phyloP scores from a whole-genome alignment of 164 flowering plant genomes.

The Aristolochia contorta region DNA sequence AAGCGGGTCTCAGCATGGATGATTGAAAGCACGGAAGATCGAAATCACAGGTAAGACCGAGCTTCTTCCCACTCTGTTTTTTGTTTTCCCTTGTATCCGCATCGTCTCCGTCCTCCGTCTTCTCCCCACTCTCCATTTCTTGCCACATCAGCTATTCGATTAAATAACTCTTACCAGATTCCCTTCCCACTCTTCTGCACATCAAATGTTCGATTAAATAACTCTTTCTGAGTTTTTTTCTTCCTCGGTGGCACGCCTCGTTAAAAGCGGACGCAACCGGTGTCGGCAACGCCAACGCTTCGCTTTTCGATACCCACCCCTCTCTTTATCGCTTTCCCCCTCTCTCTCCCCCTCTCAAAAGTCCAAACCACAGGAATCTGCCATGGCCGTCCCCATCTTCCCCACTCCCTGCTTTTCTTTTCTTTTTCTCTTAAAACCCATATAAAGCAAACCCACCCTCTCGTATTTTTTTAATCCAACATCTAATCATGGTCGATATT shows the following conservation, averaged over 20 bases:
- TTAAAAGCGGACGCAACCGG: conserved; percentile 1
- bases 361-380: not conserved
- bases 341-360: no score
- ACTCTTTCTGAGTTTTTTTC: not conserved
- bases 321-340: no score
- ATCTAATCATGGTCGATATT: conserved; percentile 8
- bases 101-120: no score
- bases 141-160: no score
- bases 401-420: not conserved
- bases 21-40: not conserved
- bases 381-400: not conserved
- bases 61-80: not conserved
- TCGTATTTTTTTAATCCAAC: not conserved
- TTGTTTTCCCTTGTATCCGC: not conserved
- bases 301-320: not conserved
- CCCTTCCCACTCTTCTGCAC: no score
- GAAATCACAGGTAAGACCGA: not conserved
- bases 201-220: no score
- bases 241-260: not conserved
- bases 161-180: no score
- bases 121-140: no score
- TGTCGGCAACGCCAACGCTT: conserved; percentile 6
- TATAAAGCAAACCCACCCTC: not conserved
- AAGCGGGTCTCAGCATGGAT: no score
- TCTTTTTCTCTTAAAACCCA: not conserved